Base-by-base conservation (phyloP, 805 yeast genomes). In the Wickerhamiella alocasiicola region DNA sequence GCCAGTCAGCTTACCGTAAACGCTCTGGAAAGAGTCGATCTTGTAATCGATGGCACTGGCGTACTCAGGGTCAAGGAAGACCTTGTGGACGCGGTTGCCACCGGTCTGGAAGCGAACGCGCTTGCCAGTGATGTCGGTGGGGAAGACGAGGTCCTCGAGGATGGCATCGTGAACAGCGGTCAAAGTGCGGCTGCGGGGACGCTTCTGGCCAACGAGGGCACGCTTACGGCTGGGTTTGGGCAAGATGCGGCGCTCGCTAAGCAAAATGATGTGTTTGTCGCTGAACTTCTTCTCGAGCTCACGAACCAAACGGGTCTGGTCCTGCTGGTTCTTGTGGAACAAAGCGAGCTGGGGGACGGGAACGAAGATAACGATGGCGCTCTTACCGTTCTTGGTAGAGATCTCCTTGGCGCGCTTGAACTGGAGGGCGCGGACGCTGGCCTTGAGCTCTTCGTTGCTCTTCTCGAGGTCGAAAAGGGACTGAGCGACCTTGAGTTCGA, bases 231-330 rank as follows among this genome's bases (percentile, higher is more conserved):
- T 82, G 68, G 97, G 96, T 78, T 84, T 88, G 74, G 97, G 95
- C 66, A 91, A 77, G 74, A 88, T 91, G 75, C 95, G 84, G 76
- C 98, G 84, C 78, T 88, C 97, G 66, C 96, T 97, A 66, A 88
- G 79, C 84, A 88, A 84, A 61, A 91, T 88, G 70, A 88, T 95
- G 70, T 91, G 96, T 70, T 94, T 83, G 78, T 88, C 98, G 67
- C 96, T 93, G 87, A 88, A 91, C 76, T 91, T 88, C 93, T 88
- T 88, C 76, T 88, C 98, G 68, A 88, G 81, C 77, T 88, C 98
- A 74, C 97, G 88, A 74, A 95, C 84, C 68, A 88, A 80, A 73
- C 68, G 62, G 51, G 57, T 63, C 78, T 88, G 98, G 63, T 88
- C 94, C 74, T 80, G 84, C 83, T 87, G 95, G 62, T 83, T 94